Base-by-base conservation (phyloP, 768 basidiomycete species). In the Cystobasidium ongulense region DNA sequence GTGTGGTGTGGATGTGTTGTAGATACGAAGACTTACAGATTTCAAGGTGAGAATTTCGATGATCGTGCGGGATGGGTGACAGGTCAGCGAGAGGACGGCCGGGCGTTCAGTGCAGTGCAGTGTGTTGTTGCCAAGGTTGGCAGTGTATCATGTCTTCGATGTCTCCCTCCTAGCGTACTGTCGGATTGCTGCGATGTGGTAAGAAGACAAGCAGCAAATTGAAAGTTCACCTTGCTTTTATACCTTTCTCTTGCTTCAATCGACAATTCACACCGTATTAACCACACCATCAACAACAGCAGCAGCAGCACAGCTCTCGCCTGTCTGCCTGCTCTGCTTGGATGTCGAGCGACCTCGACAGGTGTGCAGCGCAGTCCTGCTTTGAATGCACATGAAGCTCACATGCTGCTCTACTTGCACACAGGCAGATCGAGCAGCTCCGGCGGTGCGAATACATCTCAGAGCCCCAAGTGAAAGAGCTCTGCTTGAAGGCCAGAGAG, bases 401-500 rank as follows among this genome's bases (percentile, higher is more conserved):
- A 5, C 5, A 31, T 38, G 36, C 11, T 46, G 23, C 7, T 17
- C 7, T 33, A 8, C 7, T 10, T 63, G 31, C 29, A 7, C 23
- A 8, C 83, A 96, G 93, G 80, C 94, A 97, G 84, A 97, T 98
- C 74, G 91, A 89, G 76, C 93, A 95, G 80, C 87, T 98, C 63
- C 87, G 88, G 80, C 89, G 90, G 74, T 98, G 95, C 82, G 91
- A 96, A 78, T 90, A 90, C 72, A 94, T 99, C 78, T 90, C 92
- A 31, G 95, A 99, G 81, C 90, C 91, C 74, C 89, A 95, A 78
- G 96, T 99, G 76, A 97, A 96, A 80, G 86, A 90, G 77, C 85
- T 99, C 8, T 99, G 95, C 82, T 84, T 93, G 78, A 97, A 96
- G 80, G 96, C 96, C 29, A 86, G 93, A 73, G 96, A 98, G 83